Base-by-base conservation (phyloP, 768 basidiomycete species). In the Hericium rajendrae region DNA sequence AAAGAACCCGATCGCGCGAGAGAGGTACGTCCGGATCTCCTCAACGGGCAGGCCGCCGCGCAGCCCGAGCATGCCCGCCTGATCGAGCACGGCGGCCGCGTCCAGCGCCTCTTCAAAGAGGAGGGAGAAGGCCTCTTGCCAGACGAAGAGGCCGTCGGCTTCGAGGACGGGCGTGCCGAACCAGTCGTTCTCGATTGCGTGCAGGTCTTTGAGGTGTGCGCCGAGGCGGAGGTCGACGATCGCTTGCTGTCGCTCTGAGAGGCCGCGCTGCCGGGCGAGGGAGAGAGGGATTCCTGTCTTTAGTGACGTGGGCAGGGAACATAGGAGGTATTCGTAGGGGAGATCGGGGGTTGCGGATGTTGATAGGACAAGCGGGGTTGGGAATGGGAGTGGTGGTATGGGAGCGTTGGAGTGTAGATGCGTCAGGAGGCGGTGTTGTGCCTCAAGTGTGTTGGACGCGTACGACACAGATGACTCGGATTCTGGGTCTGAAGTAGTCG, bases 121-220 rank as follows among this genome's bases (percentile, higher is more conserved):
- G 9, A 68, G 53, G 6, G 82, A 82, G 68, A 89, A 89, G 1
- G 83, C 80, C 64, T 86, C 86, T 69, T 89, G 84, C 88, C 88
- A 90, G 68, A 78, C 84, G 66, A 84, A 87, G 60, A 67, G 68
- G 63, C 60, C 69, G 43, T 69, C 71, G 26, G 55, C 51, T 53
- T 59, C 67, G 57, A 68, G 65, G 9, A 61, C 40, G 38, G 83
- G 83, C 3, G 74, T 63, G 3, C 88, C 88, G 61, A 82, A 90
- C 82, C 82, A 88, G 64, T 89, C 85, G 71, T 86, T 88, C 65
- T 85, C 83, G n/a, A 86, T 75, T 11, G 68, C 74, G 64, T 90
- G 88, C n/a, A 88, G 71, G 57, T 81, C 75, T 6, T 78, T 79
- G 39, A 89, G 76, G 63, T 80, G 74, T 38, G 74, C 68, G 6